Percentiles rank a stretch among this genome's conserved stretches.
Conservation (phyloP, 352 stramenopile genomes). For the Halophytophthora batemanensis region DNA sequence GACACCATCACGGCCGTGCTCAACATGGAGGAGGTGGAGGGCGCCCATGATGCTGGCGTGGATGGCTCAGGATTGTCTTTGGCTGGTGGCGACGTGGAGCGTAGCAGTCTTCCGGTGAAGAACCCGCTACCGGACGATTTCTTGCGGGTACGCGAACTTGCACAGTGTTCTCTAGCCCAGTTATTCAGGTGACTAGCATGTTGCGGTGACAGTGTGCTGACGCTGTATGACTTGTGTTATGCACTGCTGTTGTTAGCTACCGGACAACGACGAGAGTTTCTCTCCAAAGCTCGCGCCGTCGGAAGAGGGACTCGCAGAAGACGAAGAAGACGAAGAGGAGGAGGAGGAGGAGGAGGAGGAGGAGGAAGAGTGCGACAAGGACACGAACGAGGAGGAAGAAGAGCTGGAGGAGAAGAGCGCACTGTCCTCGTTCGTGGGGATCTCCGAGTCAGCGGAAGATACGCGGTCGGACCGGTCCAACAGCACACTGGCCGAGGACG, state of each 20-base stretch:
- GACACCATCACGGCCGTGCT: constrained; percentile 76
- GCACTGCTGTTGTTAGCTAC: constrained; percentile 33
- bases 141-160: constrained; percentile 41
- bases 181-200: background rate
- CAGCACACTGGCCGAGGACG: constrained; percentile 68
- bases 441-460: constrained; percentile 22
- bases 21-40: constrained; percentile 67
- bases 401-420: constrained; percentile 42
- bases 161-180: background rate
- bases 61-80: constrained; percentile 2
- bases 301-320: constrained; percentile 24
- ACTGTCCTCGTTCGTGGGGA: background rate
- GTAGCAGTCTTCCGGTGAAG: constrained; percentile 48
- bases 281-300: constrained; percentile 12
- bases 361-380: constrained; percentile 29
- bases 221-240: background rate
- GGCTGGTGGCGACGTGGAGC: constrained; percentile 1
- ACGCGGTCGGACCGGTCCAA: constrained; percentile 57
- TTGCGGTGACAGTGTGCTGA: background rate
- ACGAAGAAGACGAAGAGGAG: constrained; percentile 23
- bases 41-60: background rate
- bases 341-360: constrained; percentile 39
- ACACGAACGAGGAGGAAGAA: constrained; percentile 42
- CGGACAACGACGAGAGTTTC: constrained; percentile 36
- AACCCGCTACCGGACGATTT: constrained; percentile 80